Conservation (phyloP, 2,329 filamentous ascomycete species). For the Epichloe sibirici region DNA sequence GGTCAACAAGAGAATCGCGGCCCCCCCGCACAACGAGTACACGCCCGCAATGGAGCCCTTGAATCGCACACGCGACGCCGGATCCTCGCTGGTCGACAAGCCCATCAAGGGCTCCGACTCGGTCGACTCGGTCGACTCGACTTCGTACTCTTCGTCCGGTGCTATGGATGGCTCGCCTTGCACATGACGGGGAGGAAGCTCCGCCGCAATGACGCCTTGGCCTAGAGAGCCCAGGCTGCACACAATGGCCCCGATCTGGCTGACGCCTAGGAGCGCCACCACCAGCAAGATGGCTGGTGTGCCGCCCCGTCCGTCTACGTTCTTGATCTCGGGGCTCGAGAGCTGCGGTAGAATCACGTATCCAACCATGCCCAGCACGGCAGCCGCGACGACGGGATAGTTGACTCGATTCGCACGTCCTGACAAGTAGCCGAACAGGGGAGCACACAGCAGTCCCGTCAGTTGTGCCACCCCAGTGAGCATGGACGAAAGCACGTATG, state of each 20-base stretch:
- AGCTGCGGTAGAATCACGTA: slow-evolving; percentile 69
- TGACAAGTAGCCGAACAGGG: slow-evolving; percentile 83
- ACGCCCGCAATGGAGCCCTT: slow-evolving; percentile 93
- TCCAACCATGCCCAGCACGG: slow-evolving; percentile 62
- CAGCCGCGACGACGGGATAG: slow-evolving; percentile 59
- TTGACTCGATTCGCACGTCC: slow-evolving; percentile 55
- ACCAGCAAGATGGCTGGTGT: slow-evolving; percentile 59
- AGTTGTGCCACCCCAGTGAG: slow-evolving; percentile 84
- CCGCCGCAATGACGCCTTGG: slow-evolving; percentile 56
- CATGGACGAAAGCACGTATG: slow-evolving; percentile 79
- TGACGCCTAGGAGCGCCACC: slow-evolving; percentile 72
- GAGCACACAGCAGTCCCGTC: slow-evolving; percentile 71
- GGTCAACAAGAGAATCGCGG: slow-evolving; percentile 79
- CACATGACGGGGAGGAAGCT: slow-evolving; percentile 21
- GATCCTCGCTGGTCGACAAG: slow-evolving; percentile 17
- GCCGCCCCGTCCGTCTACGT: slow-evolving; percentile 53
- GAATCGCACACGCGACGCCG: slow-evolving; percentile 43
- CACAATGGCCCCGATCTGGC: slow-evolving; percentile 92
- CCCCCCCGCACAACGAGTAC: slow-evolving; percentile 83
- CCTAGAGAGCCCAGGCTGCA: slow-evolving; percentile 86
- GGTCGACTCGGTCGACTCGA: slow-evolving; percentile 19
- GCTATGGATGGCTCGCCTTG: slow-evolving; percentile 17
- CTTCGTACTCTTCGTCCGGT: slow-evolving; percentile 18
- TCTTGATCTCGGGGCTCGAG: slow-evolving; percentile 59
- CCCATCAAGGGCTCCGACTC: slow-evolving; percentile 30